These are phyloP conservation scores for Barnettozyma salicaria DNA, from an alignment of 805 yeast species.

Conservation along the genomic window DNA sequence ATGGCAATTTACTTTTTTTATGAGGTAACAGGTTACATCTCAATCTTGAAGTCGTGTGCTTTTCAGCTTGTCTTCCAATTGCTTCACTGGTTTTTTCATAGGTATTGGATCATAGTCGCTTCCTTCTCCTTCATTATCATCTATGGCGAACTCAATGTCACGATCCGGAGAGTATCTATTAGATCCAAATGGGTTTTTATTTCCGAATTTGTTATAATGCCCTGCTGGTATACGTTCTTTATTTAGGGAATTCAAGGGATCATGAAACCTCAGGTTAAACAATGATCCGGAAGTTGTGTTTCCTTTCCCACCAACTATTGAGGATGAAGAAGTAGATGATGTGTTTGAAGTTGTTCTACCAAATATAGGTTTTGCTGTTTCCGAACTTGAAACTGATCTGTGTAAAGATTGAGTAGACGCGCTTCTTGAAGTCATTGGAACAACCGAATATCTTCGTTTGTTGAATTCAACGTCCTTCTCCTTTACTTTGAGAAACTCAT, in stretches of 20 bases:
- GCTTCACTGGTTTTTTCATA: background rate
- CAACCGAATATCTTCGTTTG: constrained; percentile 66
- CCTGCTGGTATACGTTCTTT: constrained; percentile 5
- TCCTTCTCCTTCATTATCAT: constrained; percentile 4
- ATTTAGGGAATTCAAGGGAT: constrained; percentile 1
- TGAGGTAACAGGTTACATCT: too few species aligned
- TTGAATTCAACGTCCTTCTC: constrained; percentile 62
- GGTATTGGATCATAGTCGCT: too few species aligned
- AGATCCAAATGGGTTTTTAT: constrained; percentile 5
- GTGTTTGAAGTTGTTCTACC: constrained; percentile 5
- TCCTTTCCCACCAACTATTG: background rate
- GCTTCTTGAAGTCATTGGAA: constrained; percentile 41
- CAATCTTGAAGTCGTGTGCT: too few species aligned
- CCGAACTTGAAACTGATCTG: background rate
- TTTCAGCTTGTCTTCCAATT: too few species aligned
- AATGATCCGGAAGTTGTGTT: background rate
- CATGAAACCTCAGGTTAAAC: constrained; percentile 1
- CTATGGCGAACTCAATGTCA: constrained; percentile 4
- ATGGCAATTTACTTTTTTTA: too few species aligned
- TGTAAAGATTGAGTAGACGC: constrained; percentile 5
- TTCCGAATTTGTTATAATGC: background rate
- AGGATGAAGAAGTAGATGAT: background rate
- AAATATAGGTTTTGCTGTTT: background rate
- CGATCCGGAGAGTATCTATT: background rate
- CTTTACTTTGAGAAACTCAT: constrained; percentile 39